Evolutionary conservation across 2,329 filamentous ascomycete species (phyloP).

Genomic region (Epicoccum nigrum): DNA sequence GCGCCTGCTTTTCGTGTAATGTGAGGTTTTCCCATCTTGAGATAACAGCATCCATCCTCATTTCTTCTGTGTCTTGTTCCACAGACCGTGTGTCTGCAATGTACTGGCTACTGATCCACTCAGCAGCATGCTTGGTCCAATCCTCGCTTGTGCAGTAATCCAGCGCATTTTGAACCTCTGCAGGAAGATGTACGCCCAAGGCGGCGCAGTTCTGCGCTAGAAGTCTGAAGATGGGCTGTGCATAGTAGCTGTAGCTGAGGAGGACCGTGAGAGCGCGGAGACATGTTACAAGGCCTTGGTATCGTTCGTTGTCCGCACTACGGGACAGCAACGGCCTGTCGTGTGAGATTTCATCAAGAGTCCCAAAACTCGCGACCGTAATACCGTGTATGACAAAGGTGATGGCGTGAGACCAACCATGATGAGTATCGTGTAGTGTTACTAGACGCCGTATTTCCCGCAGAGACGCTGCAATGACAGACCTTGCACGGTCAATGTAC

Average conservation of each 20-base stretch:
- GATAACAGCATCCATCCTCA: constrained; percentile 39
- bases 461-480: constrained; percentile 22
- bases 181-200: constrained; percentile 29
- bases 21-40: constrained; percentile 34
- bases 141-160: constrained; percentile 36
- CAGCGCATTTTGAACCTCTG: constrained; percentile 26
- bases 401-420: constrained; percentile 36
- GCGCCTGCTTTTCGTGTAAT: constrained; percentile 15
- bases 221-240: constrained; percentile 37
- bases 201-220: constrained; percentile 35
- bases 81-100: constrained; percentile 34
- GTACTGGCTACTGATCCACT: constrained; percentile 37
- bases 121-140: constrained; percentile 38
- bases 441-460: constrained; percentile 34
- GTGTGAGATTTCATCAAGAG: constrained; percentile 33
- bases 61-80: constrained; percentile 20
- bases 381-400: constrained; percentile 36
- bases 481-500: constrained; percentile 27
- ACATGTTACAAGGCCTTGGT: constrained; percentile 36
- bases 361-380: constrained; percentile 32
- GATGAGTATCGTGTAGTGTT: constrained; percentile 29
- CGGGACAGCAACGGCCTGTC: constrained; percentile 6
- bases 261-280: constrained; percentile 32
- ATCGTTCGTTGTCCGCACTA: constrained; percentile 25
- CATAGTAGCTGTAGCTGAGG: constrained; percentile 35